Base-by-base conservation (phyloP, 1,284 basidiomycete species). In the Cystobasidiaceae sp. region DNA sequence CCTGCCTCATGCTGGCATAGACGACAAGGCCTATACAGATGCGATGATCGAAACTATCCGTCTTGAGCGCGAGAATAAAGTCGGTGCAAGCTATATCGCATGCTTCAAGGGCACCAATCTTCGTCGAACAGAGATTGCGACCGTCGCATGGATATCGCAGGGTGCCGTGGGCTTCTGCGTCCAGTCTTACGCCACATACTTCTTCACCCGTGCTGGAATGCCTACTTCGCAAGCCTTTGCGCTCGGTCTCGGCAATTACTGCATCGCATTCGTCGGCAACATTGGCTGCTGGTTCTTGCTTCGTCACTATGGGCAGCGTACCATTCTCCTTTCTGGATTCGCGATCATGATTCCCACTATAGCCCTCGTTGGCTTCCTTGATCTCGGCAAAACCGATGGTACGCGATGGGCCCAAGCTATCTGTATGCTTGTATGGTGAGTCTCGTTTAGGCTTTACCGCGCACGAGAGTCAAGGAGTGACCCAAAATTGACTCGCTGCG, bases 311-410 rank as follows among this genome's bases (percentile, higher is more conserved):
- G 79, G 79, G 19, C 77, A 79, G 23, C 76, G 79, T 19, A 72
- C 74, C 1, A 70, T 82, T 41, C 81, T 80, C 75, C 73, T 80
- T 52, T 73, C 67, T 50, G 82, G 81, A 34, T 76, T 81, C 25
- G 71, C 72, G 64, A 71, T 75, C 41, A 77, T 81, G 62, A 74
- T 75, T 55, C 64, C 76, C 66, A 75, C 79, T 27, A 76, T 83
- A 43, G 73, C 80, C 69, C 67, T 79, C 73, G 79, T 81, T 71
- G 81, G 81, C 27, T 77, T 77, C 64, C n/a, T 39, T 11, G 37
- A 39, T 48, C 11, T 48, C 15, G 45, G 15, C 8, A 48, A 8
- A 8, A 9, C 45, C 13, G 9, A 8, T 8, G 45, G 9, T 48
- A 19, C 15, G 11, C 21, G 13, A 9, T 23, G 11, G 50, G 74